Base-by-base conservation (phyloP, 1,139 yeast genomes). In the Pneumocystis wakefieldiae region DNA sequence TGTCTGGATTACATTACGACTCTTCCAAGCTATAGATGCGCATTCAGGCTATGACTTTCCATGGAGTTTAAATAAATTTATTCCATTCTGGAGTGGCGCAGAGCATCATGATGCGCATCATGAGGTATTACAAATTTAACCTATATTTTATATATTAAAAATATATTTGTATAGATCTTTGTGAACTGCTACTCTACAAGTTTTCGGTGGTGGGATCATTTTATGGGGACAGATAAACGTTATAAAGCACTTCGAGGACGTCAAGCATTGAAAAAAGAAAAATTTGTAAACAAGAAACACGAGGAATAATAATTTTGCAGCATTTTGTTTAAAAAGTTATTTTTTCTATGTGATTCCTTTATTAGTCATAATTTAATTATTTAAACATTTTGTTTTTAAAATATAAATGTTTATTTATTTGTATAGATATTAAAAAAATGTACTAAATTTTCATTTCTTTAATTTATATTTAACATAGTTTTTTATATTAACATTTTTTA, bases 21-120 rank as follows among this genome's bases (percentile, higher is more conserved):
- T 91, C 69, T 84, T 85, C 77, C 97, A 91, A 77, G 97, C 97
- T 8, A 90, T 91, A 64, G 97, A 91, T 74, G 86, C 97, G 39
- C 97, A 91, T 75, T 89, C 97, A 1, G 97, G 97, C 65, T 91
- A 91, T 76, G 97, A 91, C 72, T 91, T 91, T 81, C 97, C 97
- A 64, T 86, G 95, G 90, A 88, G 96, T 5, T 80, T 91, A 73
- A 91, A 88, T 76, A 88, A 90, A 72, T 84, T 90, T 76, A 73
- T 91, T 66, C 96, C 97, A 48, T 81, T 91, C 76, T 91, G 97
- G 97, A 95, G 97, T 19, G 97, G 97, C 66, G 97, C 97, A 28
- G 97, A 88, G 71, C 97, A 91, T 75, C 97, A 91, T 73, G 97
- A 91, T 73, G 89, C 87, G 73, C 97, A 91, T 74, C 97, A 91